Conservation (phyloP, 768 basidiomycete species). For the Collybiopsis confluens region DNA sequence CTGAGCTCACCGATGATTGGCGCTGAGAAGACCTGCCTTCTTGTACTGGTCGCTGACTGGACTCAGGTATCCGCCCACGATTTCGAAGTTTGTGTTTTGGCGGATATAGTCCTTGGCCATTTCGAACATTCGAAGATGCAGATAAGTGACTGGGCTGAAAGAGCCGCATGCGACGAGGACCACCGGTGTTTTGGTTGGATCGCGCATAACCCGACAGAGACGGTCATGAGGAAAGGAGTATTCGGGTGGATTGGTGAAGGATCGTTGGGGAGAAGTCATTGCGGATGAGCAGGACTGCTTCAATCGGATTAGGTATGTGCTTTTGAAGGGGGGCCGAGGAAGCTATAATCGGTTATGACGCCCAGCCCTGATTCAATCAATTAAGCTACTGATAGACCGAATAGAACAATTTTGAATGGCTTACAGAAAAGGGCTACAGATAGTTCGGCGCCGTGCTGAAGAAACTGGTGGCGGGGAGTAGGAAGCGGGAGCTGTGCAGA, state of each 20-base stretch:
- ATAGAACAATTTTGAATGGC: neutral
- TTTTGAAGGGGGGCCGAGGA: too few species aligned
- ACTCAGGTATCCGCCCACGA: constrained; percentile 93
- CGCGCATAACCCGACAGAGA: constrained; percentile 50
- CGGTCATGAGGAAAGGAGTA: constrained; percentile 70
- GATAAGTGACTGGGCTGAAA: constrained; percentile 97
- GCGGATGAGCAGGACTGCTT: neutral
- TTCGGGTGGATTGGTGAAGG: constrained; percentile 60
- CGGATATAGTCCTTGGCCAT: constrained; percentile 97
- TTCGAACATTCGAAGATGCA: constrained; percentile 98
- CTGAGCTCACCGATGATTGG: constrained; percentile 77
- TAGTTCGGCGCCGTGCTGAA: neutral
- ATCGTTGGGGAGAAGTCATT: constrained; percentile 3
- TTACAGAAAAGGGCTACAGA: neutral
- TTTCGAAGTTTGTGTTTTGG: constrained; percentile 89
- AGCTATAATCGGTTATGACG: too few species aligned
- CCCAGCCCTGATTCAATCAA: neutral
- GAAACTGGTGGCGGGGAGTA: neutral
- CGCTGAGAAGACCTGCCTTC: constrained; percentile 90
- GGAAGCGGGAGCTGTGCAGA: neutral
- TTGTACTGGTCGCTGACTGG: constrained; percentile 96
- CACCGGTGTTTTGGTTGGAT: constrained; percentile 73
- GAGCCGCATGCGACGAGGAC: constrained; percentile 97
- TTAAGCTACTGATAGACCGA: neutral
- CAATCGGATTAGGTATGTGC: neutral